phyloP scores from a whole-genome alignment of 495 filamentous ascomycete genomes.

The Cetradonia linearis region DNA sequence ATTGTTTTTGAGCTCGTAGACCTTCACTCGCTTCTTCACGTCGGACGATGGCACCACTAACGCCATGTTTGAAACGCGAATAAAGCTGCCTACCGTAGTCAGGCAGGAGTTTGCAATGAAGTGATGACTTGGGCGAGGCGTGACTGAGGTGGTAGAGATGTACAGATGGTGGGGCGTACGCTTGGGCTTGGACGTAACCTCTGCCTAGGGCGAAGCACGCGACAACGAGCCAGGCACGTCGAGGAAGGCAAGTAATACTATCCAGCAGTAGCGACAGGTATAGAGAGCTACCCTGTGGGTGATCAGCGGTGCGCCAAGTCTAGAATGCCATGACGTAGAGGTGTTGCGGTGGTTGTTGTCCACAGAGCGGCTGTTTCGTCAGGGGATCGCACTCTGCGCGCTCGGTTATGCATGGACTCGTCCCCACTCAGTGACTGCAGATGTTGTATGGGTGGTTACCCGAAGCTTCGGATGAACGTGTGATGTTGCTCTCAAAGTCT shows the following conservation, averaged over 20 bases:
- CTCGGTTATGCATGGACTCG: constrained; percentile 10
- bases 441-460: background rate
- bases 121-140: background rate
- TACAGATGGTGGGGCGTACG: background rate
- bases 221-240: constrained; percentile 9
- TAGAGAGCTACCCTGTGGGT: background rate
- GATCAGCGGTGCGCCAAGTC: background rate
- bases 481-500: background rate
- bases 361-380: constrained; percentile 10
- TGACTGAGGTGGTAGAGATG: background rate
- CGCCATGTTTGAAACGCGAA: constrained; percentile 51
- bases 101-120: background rate
- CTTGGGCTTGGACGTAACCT: constrained; percentile 4
- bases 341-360: background rate
- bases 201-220: constrained; percentile 9
- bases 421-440: background rate
- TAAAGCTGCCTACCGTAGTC: background rate
- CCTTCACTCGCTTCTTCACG: constrained; percentile 95
- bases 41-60: constrained; percentile 70
- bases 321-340: constrained; percentile 17
- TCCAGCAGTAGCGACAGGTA: constrained; percentile 11
- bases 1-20: constrained; percentile 95
- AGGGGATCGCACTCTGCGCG: constrained; percentile 13
- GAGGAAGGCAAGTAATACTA: background rate
- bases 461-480: background rate